Percentiles rank a stretch among this genome's conserved stretches.
phyloP scores from a whole-genome alignment of 1,284 basidiomycete genomes.

The Bothia castanella region DNA sequence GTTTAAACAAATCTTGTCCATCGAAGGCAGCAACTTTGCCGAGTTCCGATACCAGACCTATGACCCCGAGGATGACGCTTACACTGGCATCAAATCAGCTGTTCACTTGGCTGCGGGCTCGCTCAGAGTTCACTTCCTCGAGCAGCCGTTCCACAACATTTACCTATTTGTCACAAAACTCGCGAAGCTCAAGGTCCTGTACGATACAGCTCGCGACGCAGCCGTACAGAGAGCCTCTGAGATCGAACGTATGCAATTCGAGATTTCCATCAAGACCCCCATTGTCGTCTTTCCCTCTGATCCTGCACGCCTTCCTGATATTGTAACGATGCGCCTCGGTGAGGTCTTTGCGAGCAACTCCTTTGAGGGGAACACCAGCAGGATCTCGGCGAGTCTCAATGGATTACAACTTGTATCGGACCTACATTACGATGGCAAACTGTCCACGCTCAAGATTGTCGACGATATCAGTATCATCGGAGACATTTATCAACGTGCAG shows the following conservation, averaged over 20 bases:
- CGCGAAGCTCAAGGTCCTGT: slow-evolving; percentile 87
- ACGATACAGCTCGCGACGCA: slow-evolving; percentile 92
- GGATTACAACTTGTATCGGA: slow-evolving; percentile 85
- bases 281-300: slow-evolving; percentile 88
- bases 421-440: slow-evolving; percentile 47
- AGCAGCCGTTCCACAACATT: slow-evolving; percentile 83
- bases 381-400: slow-evolving; percentile 73
- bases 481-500: slow-evolving; percentile 61
- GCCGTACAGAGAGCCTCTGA: slow-evolving; percentile 90
- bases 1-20: slow-evolving; percentile 89
- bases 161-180: slow-evolving; percentile 86
- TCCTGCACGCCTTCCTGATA: slow-evolving; percentile 60
- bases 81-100: slow-evolving; percentile 84
- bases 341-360: slow-evolving; percentile 85
- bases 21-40: slow-evolving; percentile 93
- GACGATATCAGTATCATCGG: slow-evolving; percentile 86
- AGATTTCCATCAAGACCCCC: slow-evolving; percentile 87
- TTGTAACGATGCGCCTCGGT: slow-evolving; percentile 81
- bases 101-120: slow-evolving; percentile 88
- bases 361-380: slow-evolving; percentile 60
- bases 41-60: slow-evolving; percentile 96
- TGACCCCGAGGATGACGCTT: slow-evolving; percentile 65
- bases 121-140: slow-evolving; percentile 85
- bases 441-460: slow-evolving; percentile 77
- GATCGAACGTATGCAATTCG: slow-evolving; percentile 89